Base-by-base conservation (phyloP, 345 rosid species). In the Eucalyptus sp. region DNA sequence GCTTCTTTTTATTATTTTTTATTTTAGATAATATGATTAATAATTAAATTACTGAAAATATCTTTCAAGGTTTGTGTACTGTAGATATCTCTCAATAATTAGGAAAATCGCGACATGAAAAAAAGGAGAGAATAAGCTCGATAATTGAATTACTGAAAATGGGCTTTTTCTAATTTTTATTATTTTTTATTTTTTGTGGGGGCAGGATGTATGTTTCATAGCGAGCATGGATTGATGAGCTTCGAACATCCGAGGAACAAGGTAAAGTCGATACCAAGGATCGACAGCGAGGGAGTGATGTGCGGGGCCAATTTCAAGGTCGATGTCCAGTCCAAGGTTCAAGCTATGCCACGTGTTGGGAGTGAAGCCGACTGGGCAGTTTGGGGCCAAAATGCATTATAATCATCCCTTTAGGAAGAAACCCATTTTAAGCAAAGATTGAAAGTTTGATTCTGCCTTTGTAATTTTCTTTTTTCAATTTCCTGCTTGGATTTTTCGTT, bases 341-440 rank as follows among this genome's bases (percentile, higher is more conserved):
- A 60, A 44, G 87, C 22, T 81, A 94, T 96, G 92, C 96, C 96
- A 17, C 95, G 97, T 81, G 97, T 95, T 1, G 98, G 97, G 1
- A 96, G 98, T 50, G 98, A 94, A 92, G 96, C 93, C 44, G 92
- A 95, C 87, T 96, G 97, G 97, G 97, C 98, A 20, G 79, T 96
- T 86, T 89, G 68, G 68, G 68, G 33, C n/a, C 68, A 62, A 62
- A 44, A 14, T 54, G 8, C 43, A 50, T 4, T 31, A 64, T n/a
- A 2, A 12, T 50, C 6, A 71, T 8, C 29, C 27, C n/a, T 4
- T 22, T 24, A 22, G 62, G 62, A 14, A 48, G 6, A 27, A 87
- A 44, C 37, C 44, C 20, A 29, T 20, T n/a, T 66, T 64, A 17
- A 49, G 8, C 89, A 29, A 27, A 46, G 62, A 79, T 66, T 1